These are phyloP conservation scores for Cryptococcus neoformans DNA, from an alignment of 1,284 basidiomycete genomes.

Conservation along the genomic window DNA sequence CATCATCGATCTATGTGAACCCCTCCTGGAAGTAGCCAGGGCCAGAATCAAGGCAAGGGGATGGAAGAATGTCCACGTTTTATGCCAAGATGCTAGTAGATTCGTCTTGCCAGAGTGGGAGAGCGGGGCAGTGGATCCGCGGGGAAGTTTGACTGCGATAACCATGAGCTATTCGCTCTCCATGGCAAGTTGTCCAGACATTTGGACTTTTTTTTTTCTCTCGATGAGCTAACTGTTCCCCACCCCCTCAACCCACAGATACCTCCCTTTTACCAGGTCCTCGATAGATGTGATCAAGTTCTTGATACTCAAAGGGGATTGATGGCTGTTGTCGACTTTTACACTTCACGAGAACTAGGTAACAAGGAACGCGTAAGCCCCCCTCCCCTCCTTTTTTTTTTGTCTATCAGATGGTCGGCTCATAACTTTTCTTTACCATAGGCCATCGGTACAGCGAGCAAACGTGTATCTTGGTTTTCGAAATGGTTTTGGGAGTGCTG, in stretches of 20 bases:
- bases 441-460: conserved; percentile 66
- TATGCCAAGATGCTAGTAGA: conserved; percentile 70
- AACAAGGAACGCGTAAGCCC: conserved; percentile 51
- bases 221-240: no score
- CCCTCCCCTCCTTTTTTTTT: no score
- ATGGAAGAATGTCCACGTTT: conserved; percentile 70
- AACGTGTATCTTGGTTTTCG: conserved; percentile 68
- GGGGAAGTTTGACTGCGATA: conserved; percentile 60
- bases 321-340: conserved; percentile 74
- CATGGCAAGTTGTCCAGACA: conserved; percentile 54
- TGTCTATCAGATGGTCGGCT: conserved; percentile 7
- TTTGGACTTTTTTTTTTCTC: no score
- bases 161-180: conserved; percentile 71
- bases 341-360: conserved; percentile 63
- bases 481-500: conserved; percentile 80
- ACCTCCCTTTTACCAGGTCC: conserved; percentile 64
- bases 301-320: conserved; percentile 66
- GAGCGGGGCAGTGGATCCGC: conserved; percentile 53
- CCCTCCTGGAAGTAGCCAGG: conserved; percentile 70
- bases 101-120: conserved; percentile 66
- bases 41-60: conserved; percentile 65
- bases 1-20: conserved; percentile 70
- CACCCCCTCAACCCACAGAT: conserved; percentile 52
- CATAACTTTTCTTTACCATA: conserved; percentile 10
- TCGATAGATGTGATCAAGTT: conserved; percentile 69